phyloP scores from a whole-genome alignment of 2,329 filamentous ascomycete species.

The Pseudogymnoascus sp. region DNA sequence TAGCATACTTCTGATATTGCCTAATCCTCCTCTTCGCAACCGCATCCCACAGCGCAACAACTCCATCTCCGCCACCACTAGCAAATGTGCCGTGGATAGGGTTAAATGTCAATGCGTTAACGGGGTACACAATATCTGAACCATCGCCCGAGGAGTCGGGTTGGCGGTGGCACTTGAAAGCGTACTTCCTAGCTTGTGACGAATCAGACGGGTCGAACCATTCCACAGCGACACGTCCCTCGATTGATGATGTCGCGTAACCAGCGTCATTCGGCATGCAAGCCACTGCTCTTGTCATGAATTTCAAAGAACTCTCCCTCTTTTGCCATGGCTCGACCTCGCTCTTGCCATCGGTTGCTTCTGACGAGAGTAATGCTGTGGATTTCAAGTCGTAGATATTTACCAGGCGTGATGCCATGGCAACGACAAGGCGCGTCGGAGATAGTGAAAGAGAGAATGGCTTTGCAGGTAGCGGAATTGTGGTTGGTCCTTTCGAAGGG shows the following conservation, averaged over 20 bases:
- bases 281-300: slow-evolving; percentile 84
- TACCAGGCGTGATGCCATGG: slow-evolving; percentile 88
- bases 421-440: slow-evolving; percentile 76
- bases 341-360: slow-evolving; percentile 35
- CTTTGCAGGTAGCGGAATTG: slow-evolving; percentile 69
- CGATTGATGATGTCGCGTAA: slow-evolving; percentile 86
- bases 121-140: slow-evolving; percentile 62
- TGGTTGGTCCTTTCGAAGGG: slow-evolving; percentile 46
- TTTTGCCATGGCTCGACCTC: slow-evolving; percentile 78
- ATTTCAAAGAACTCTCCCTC: slow-evolving; percentile 88
- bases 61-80: slow-evolving; percentile 62
- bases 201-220: slow-evolving; percentile 90
- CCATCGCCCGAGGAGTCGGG: slow-evolving; percentile 48
- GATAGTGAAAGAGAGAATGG: slow-evolving; percentile 78
- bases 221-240: slow-evolving; percentile 91
- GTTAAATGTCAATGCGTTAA: slow-evolving; percentile 63
- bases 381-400: slow-evolving; percentile 84
- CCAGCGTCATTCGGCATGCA: slow-evolving; percentile 97
- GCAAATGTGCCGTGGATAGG: slow-evolving; percentile 58
- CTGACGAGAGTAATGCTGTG: slow-evolving; percentile 47
- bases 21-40: slow-evolving; percentile 60
- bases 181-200: slow-evolving; percentile 88
- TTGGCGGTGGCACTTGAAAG: slow-evolving; percentile 96
- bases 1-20: slow-evolving; percentile 57
- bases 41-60: slow-evolving; percentile 65